phyloP scores from a whole-genome alignment of 2,329 filamentous ascomycete species.

The Trichoderma pleuroti region DNA sequence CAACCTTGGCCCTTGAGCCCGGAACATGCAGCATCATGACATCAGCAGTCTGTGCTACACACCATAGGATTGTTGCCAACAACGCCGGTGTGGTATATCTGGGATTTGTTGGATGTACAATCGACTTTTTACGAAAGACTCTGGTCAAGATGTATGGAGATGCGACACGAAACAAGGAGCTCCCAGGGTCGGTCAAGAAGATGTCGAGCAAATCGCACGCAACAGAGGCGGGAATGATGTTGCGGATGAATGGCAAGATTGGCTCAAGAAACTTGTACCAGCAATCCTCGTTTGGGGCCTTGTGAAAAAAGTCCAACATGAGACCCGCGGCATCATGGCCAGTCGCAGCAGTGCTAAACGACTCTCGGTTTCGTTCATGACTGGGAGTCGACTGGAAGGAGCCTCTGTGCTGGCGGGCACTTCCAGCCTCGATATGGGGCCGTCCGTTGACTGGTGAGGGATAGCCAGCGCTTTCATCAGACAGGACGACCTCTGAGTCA shows the following conservation, averaged over 20 bases:
- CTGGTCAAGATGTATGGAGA: slow-evolving; percentile 48
- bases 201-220: slow-evolving; percentile 48
- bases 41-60: slow-evolving; percentile 45
- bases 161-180: slow-evolving; percentile 41
- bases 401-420: slow-evolving; percentile 4
- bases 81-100: slow-evolving; percentile 43
- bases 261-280: slow-evolving; percentile 41
- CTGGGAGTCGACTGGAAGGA: slow-evolving; percentile 25
- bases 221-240: slow-evolving; percentile 38
- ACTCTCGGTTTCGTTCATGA: slow-evolving; percentile 21
- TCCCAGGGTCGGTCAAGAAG: slow-evolving; percentile 44
- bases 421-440: slow-evolving; percentile 1
- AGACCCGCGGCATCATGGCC: slow-evolving; percentile 20
- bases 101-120: slow-evolving; percentile 39
- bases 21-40: slow-evolving; percentile 41
- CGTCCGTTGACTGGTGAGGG: slow-evolving; percentile 27
- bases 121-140: slow-evolving; percentile 43
- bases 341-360: slow-evolving; percentile 22
- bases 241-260: slow-evolving; percentile 37
- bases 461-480: slow-evolving; percentile 30
- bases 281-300: slow-evolving; percentile 31
- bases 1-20: slow-evolving; percentile 39
- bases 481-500: slow-evolving; percentile 26
- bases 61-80: slow-evolving; percentile 47
- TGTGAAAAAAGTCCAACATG: slow-evolving; percentile 26